Percentiles rank a stretch among this genome's conserved stretches.
Conservation (phyloP, 345 rosid species). For the Alliaria petiolata region DNA sequence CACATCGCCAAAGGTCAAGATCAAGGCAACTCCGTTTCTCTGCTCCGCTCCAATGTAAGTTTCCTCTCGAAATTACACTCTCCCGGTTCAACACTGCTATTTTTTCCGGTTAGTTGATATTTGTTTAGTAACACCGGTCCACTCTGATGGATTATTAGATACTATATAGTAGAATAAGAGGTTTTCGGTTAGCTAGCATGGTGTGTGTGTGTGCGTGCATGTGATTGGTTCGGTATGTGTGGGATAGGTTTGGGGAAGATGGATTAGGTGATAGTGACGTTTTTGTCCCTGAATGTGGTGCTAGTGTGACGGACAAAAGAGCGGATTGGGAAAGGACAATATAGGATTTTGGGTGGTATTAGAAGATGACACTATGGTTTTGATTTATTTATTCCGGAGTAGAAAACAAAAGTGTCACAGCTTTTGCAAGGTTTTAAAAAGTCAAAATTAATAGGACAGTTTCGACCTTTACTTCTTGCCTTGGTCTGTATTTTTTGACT, state of each 20-base stretch:
- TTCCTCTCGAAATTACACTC: background rate
- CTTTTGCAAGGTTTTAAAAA: conserved; percentile 34
- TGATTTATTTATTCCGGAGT: background rate
- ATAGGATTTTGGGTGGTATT: conserved; percentile 37
- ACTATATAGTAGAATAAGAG: background rate
- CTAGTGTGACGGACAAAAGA: conserved; percentile 28
- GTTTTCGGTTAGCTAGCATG: background rate
- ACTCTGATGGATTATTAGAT: background rate
- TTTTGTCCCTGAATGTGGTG: conserved; percentile 27
- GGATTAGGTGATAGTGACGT: conserved; percentile 32
- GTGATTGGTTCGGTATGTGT: conserved; percentile 18
- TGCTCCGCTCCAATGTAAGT: conserved; percentile 53
- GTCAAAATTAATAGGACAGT: conserved; percentile 56
- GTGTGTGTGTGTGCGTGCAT: background rate
- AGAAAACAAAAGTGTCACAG: conserved; percentile 30
- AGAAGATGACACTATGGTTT: conserved; percentile 9
- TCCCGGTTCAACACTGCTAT: background rate
- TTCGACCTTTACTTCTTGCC: conserved; percentile 35
- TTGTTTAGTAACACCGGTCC: background rate
- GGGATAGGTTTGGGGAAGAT: conserved; percentile 1
- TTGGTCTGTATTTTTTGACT: conserved; percentile 31
- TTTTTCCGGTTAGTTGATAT: background rate
- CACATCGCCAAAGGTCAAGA: conserved; percentile 60
- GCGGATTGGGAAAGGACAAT: conserved; percentile 35
- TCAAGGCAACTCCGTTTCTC: conserved; percentile 61